These are phyloP conservation scores for Lonicera japonica DNA, from an alignment of 129 eudicot genomes.

Conservation along the genomic window DNA sequence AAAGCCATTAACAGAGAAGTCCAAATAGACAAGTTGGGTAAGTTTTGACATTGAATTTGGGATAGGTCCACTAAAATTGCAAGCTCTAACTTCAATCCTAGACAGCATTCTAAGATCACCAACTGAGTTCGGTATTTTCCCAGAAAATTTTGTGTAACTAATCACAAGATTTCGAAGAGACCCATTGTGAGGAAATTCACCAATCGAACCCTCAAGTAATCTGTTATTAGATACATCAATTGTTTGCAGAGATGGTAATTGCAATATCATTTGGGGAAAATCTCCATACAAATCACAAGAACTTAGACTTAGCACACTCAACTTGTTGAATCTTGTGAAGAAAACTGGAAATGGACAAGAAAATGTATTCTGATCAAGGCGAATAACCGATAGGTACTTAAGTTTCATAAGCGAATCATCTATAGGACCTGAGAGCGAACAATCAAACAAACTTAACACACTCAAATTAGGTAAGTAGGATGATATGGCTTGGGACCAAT, in stretches of 20 bases:
- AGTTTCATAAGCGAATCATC: constrained; percentile 30
- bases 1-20: constrained; percentile 36
- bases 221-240: constrained; percentile 43
- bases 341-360: constrained; percentile 37
- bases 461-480: constrained; percentile 31
- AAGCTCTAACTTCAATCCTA: constrained; percentile 7
- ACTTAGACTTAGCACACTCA: constrained; percentile 26
- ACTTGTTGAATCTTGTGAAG: constrained; percentile 35
- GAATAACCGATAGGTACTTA: constrained; percentile 27
- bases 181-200: constrained; percentile 28
- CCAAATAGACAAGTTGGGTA: constrained; percentile 32
- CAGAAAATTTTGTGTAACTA: constrained; percentile 41
- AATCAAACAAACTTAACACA: constrained; percentile 43
- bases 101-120: constrained; percentile 32
- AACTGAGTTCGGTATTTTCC: constrained; percentile 41
- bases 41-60: constrained; percentile 41
- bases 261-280: constrained; percentile 40
- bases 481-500: constrained; percentile 43
- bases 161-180: constrained; percentile 33
- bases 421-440: constrained; percentile 45
- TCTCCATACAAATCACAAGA: constrained; percentile 38
- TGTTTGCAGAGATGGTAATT: constrained; percentile 23
- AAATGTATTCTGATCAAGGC: constrained; percentile 32
- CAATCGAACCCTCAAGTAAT: constrained; percentile 40
- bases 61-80: constrained; percentile 36